A percentile compares a stretch with the other conserved stretches of the same genome.
Evolutionary conservation across 2,329 filamentous ascomycete species (phyloP).

Genomic region (Xylaria sp.): DNA sequence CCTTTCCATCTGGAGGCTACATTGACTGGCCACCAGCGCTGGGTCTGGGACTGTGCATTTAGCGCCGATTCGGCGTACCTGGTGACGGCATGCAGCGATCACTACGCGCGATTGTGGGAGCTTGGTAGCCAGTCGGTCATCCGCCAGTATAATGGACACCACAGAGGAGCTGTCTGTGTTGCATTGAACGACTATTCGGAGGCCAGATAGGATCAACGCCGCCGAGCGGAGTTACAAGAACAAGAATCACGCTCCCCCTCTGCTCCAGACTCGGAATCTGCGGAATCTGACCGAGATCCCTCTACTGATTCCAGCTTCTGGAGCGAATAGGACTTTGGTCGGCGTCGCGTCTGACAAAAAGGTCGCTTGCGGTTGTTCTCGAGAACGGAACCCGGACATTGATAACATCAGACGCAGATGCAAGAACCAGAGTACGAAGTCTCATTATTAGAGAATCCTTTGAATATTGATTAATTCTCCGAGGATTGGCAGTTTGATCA

Average conservation of each 20-base stretch:
- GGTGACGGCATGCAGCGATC: conserved; percentile 92
- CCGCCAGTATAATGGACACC: conserved; percentile 93
- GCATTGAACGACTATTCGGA: conserved; percentile 88
- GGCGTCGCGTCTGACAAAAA: too few species aligned
- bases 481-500: not conserved
- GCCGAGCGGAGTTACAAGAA: conserved; percentile 5
- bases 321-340: conserved; percentile 17
- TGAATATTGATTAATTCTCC: not conserved
- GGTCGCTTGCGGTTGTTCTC: not conserved
- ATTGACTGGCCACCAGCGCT: conserved; percentile 88
- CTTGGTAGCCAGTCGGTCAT: conserved; percentile 87
- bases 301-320: conserved; percentile 17
- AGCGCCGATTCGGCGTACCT: conserved; percentile 92
- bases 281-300: not conserved
- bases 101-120: conserved; percentile 94
- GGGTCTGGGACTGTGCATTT: conserved; percentile 98
- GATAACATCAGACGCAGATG: not conserved
- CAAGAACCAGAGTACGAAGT: not conserved
- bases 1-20: conserved; percentile 86
- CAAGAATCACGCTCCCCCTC: not conserved
- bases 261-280: not conserved
- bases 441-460: not conserved
- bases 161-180: conserved; percentile 90
- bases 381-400: not conserved
- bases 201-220: conserved; percentile 52